Conservation (phyloP, 1,284 basidiomycete genomes). For the Dichomitus squalens region DNA sequence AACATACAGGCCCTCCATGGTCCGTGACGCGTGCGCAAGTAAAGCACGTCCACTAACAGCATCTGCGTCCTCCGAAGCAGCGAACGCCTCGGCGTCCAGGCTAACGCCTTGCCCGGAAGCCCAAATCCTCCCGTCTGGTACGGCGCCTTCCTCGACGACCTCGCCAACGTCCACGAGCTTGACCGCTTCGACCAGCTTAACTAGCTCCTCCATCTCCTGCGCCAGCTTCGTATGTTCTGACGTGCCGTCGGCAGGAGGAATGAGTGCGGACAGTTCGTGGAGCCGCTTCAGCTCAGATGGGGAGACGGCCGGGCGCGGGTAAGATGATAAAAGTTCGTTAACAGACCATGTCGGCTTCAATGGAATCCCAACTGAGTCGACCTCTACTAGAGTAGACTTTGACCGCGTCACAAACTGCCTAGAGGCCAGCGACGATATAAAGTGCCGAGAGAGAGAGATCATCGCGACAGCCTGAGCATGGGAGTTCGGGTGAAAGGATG, state of each 20-base stretch:
- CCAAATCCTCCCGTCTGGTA: conserved; percentile 51
- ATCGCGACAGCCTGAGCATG: conserved; percentile 15
- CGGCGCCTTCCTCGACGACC: conserved; percentile 22
- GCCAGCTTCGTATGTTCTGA: conserved; percentile 51
- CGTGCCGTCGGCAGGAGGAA: conserved; percentile 60
- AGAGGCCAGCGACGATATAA: neutral
- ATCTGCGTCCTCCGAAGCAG: conserved; percentile 10
- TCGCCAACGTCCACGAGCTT: conserved; percentile 55
- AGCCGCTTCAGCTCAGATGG: conserved; percentile 57
- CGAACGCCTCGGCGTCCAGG: conserved; percentile 26
- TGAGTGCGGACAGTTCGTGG: conserved; percentile 69
- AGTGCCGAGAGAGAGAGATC: neutral
- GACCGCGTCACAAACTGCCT: neutral
- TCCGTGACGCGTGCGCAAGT: conserved; percentile 51
- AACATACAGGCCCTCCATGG: conserved; percentile 45
- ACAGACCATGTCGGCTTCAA: conserved; percentile 75
- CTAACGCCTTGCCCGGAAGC: conserved; percentile 40
- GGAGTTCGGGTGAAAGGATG: conserved; percentile 2
- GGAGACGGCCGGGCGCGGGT: conserved; percentile 65
- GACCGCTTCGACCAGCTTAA: conserved; percentile 78
- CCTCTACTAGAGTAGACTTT: conserved; percentile 28
- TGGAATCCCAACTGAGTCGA: conserved; percentile 65
- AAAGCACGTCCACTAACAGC: conserved; percentile 43
- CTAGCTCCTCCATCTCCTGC: conserved; percentile 64
- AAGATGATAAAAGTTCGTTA: conserved; percentile 70